Evolutionary conservation across 495 filamentous ascomycete genomes (phyloP).

Genomic region (Podospora pseudocomata): DNA sequence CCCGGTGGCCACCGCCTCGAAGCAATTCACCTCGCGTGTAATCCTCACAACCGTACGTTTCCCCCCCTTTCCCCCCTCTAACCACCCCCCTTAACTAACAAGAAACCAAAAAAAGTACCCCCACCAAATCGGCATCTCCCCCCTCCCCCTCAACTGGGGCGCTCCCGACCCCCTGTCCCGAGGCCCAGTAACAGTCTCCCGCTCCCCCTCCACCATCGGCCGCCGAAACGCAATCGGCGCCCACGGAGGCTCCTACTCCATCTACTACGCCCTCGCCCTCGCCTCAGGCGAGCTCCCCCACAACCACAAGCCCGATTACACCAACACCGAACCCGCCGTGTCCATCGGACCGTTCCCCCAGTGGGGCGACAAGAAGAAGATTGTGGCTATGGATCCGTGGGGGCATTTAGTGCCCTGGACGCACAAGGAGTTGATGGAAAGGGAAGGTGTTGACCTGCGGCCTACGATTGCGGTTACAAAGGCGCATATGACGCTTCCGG

Average conservation of each 20-base stretch:
- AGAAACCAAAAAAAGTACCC: conserved; percentile 54
- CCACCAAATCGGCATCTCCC: conserved; percentile 88
- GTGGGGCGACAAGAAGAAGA: conserved; percentile 90
- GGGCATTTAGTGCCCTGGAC: conserved; percentile 87
- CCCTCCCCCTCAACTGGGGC: conserved; percentile 85
- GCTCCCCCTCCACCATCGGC: conserved; percentile 69
- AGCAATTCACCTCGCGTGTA: conserved; percentile 32
- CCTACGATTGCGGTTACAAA: conserved; percentile 92
- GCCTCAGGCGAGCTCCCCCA: conserved; percentile 82
- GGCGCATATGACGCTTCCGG: conserved; percentile 94
- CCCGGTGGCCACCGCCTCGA: conserved; percentile 17
- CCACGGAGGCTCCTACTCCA: conserved; percentile 95
- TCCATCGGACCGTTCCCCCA: conserved; percentile 83
- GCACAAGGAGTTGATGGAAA: conserved; percentile 63
- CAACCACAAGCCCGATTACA: conserved; percentile 85
- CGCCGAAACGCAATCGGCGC: conserved; percentile 80
- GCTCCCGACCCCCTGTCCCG: conserved; percentile 65
- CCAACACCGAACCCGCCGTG: conserved; percentile 87
- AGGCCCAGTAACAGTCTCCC: conserved; percentile 88
- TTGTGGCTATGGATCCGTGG: conserved; percentile 94
- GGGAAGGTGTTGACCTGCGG: conserved; percentile 78
- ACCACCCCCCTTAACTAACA: no score
- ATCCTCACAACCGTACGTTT: conserved; percentile 57
- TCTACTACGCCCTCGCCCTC: conserved; percentile 92
- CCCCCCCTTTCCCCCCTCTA: no score